Conservation (phyloP, 208 protist species). For the Wallacemonas sp. region DNA sequence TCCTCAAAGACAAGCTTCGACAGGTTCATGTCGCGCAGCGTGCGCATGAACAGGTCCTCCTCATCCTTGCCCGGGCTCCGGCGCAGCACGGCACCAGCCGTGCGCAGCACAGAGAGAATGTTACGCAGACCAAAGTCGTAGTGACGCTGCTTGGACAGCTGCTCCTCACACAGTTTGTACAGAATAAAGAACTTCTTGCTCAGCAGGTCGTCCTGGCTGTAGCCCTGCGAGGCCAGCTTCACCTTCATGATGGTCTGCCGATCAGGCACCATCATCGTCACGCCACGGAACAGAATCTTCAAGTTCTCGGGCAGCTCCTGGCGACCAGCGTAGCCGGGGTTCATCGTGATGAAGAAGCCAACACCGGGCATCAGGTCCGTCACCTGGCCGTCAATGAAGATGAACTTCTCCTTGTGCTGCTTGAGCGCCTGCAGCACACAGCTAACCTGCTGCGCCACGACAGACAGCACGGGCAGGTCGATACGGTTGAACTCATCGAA, state of each 20-base stretch:
- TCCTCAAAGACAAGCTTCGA: slow-evolving; percentile 98
- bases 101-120: slow-evolving; percentile 98
- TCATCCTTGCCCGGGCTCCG: slow-evolving; percentile 90
- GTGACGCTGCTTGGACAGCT: slow-evolving; percentile 98
- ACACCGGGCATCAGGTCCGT: slow-evolving; percentile 91
- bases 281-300: slow-evolving; percentile 97
- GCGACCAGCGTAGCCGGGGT: slow-evolving; percentile 97
- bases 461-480: slow-evolving; percentile 93
- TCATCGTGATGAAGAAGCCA: slow-evolving; percentile 99
- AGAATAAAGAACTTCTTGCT: slow-evolving; percentile 95
- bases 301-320: slow-evolving; percentile 99
- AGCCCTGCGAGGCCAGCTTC: slow-evolving; percentile 92
- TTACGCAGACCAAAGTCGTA: slow-evolving; percentile 98
- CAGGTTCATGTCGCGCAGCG: slow-evolving; percentile 97
- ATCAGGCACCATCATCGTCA: slow-evolving; percentile 99
- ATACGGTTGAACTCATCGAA: slow-evolving; percentile 96
- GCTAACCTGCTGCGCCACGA: slow-evolving; percentile 94
- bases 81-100: slow-evolving; percentile 90
- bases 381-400: slow-evolving; percentile 93
- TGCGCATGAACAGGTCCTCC: slow-evolving; percentile 95
- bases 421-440: slow-evolving; percentile 92
- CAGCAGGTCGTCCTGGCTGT: slow-evolving; percentile 92
- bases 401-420: slow-evolving; percentile 91
- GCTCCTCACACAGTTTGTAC: slow-evolving; percentile 97
- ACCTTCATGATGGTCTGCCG: slow-evolving; percentile 97